Evolutionary conservation across 2,329 filamentous ascomycete genomes (phyloP).

Genomic region (Bertia moriformis): DNA sequence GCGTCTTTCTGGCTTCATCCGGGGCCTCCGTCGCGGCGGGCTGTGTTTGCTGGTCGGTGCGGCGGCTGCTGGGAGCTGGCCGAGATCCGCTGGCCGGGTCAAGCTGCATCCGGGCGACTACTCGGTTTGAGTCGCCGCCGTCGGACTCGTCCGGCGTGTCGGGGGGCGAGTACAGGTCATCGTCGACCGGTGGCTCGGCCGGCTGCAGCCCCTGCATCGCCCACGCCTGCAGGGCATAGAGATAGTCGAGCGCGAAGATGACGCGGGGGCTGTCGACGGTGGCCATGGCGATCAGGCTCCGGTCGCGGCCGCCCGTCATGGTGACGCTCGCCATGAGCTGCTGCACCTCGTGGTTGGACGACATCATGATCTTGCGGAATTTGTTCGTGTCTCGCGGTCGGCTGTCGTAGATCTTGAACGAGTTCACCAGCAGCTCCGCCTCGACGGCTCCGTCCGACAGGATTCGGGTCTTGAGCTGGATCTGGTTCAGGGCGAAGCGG

Average conservation of each 20-base stretch:
- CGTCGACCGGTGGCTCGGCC: constrained; percentile 38
- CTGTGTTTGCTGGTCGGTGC: no score
- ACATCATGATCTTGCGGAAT: constrained; percentile 94
- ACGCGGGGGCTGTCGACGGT: constrained; percentile 88
- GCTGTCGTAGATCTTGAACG: constrained; percentile 87
- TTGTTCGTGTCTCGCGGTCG: constrained; percentile 79
- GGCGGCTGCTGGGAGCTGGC: constrained; percentile 8
- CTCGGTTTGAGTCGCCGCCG: constrained; percentile 38
- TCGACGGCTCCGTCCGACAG: constrained; percentile 82
- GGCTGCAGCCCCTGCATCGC: constrained; percentile 54
- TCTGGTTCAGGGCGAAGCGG: constrained; percentile 86
- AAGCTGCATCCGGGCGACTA: no score
- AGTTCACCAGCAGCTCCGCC: constrained; percentile 81
- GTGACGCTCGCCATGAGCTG: constrained; percentile 97
- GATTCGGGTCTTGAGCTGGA: constrained; percentile 81
- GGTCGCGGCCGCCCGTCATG: constrained; percentile 72
- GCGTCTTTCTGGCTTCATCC: constrained; percentile 3
- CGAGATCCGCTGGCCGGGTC: no score
- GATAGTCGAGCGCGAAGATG: constrained; percentile 87
- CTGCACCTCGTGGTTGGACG: constrained; percentile 85
- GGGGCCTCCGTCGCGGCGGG: constrained; percentile 3
- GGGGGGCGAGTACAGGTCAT: constrained; percentile 31
- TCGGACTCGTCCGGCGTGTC: constrained; percentile 47
- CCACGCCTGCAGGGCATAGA: constrained; percentile 79
- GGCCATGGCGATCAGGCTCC: constrained; percentile 74